These are phyloP conservation scores for Funneliformis geosporum DNA, from an alignment of 192 early-diverging fungal species.

Conservation along the genomic window DNA sequence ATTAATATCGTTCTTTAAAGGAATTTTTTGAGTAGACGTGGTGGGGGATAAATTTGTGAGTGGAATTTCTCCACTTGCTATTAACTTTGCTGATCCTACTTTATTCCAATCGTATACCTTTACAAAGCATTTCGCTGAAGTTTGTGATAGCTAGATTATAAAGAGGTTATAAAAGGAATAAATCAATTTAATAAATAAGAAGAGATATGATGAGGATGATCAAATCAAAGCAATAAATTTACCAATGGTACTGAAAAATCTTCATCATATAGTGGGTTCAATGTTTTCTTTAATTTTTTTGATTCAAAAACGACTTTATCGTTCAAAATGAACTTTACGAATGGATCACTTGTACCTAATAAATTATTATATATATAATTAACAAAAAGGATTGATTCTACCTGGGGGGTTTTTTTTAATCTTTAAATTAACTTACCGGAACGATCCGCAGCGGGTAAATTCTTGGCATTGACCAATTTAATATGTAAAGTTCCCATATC, in stretches of 20 bases:
- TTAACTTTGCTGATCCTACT: conserved; percentile 60
- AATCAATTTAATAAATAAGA: neutral
- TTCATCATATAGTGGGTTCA: conserved; percentile 75
- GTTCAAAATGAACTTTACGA: conserved; percentile 63
- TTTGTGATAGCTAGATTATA: conserved; percentile 45
- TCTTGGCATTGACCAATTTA: conserved; percentile 55
- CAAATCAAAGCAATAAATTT: neutral
- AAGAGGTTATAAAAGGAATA: neutral
- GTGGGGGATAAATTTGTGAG: conserved; percentile 57
- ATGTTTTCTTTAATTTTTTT: conserved; percentile 68
- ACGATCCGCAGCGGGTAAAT: conserved; percentile 70
- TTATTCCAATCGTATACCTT: conserved; percentile 83
- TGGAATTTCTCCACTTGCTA: conserved; percentile 57
- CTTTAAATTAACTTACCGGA: conserved; percentile 26
- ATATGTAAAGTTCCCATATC: conserved; percentile 69
- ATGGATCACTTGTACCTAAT: conserved; percentile 71
- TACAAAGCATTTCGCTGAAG: conserved; percentile 55
- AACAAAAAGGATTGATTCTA: neutral
- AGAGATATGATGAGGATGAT: neutral
- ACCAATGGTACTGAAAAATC: conserved; percentile 60
- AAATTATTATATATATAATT: neutral
- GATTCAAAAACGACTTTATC: conserved; percentile 70
- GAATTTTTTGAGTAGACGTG: conserved; percentile 47
- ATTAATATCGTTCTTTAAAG: conserved; percentile 38
- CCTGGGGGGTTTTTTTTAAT: neutral